Base-by-base conservation (phyloP, 2,329 filamentous ascomycete species). In the Akanthomyces dipterigenus region DNA sequence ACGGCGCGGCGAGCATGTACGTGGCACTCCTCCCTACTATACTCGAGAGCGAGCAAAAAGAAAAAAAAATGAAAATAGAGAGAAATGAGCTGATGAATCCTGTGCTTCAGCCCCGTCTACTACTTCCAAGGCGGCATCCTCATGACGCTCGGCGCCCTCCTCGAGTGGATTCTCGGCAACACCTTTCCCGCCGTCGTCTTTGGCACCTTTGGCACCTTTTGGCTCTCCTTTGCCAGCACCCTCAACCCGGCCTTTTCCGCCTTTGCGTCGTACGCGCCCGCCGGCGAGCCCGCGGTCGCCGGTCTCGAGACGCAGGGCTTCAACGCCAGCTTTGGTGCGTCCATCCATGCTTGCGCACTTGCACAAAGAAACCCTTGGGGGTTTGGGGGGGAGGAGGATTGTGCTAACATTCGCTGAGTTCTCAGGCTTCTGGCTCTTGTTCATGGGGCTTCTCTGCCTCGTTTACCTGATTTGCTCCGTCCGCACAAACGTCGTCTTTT, bases 401-500 rank as follows among this genome's bases (percentile, higher is more conserved):
- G 12, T 28, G 18, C 20, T 26, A 26, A 31, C 28, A 31, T 8
- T 31, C 8, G 28, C 28, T 31, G 28, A 8, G 28, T 31, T 4
- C 11, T 12, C 49, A 60, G 58, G 48, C 36, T 88, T 87, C 75
- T 84, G 87, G 73, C 77, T 85, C 53, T 67, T 89, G 53, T 77
- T 78, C 63, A 88, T 88, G 85, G 80, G 76, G 1, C 69, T 88
- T 7, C 72, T 89, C 26, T 84, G 81, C 70, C 71, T 86, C 50
- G 70, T 89, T 62, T 89, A 82, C 73, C 72, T 87, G 45, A 76
- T 90, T 66, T 86, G 84, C 68, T 79, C 85, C 8, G 75, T 88
- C 11, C 82, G 87, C 34, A 89, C 87, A 20, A 90, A 90, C 67
- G 56, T 88, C 6, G 75, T 83, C 66, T 88, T 88, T 70, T 79